Base-by-base conservation (phyloP, 75 land plant genomes). In the Selaginella moellendorffii region DNA sequence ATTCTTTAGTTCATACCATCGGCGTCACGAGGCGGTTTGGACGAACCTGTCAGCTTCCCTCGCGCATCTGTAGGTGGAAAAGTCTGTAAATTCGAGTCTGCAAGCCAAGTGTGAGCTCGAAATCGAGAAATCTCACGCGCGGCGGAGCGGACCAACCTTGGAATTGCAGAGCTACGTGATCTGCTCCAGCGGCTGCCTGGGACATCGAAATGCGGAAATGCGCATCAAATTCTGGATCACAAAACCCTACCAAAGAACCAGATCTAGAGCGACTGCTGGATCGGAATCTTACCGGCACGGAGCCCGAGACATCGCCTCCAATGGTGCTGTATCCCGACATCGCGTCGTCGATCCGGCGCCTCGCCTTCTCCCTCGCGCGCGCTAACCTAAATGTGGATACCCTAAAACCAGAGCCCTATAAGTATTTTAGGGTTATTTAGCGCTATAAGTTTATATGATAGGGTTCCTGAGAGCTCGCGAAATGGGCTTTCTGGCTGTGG, bases 1-100 rank as follows among this genome's bases (percentile, higher is more conserved):
- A 28, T 9, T 29, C n/a, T 31, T 10, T 28, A 18, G 46, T 22
- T 25, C 69, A 65, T 80, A 93, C 99, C 99, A 71, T 93, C 99
- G 23, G 90, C 99, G 75, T 93, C 99, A 2, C 70, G 58, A 22
- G 99, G 96, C 19, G 99, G 99, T 10, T 72, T 74, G 31, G 78
- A 77, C n/a, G 72, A 72, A 53, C 83, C 87, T 24, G 85, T 72
- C 29, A 93, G 80, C 78, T 93, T 89, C 66, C 96, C 96, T 54
- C 77, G 79, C 1, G 87, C 60, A n/a, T 73, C 81, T 27, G 70
- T 62, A 1, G 98, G 98, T 25, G 99, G 89, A 62, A 83, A 89
- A 0, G 91, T 84, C 73, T 82, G 85, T 19, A 89, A 78, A 67
- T 79, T 90, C 17, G 82, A 82, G 17, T 95, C 96, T 95, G 72